These are phyloP conservation scores for Yarrowia galli DNA, from an alignment of 1,139 yeast genomes.

Conservation along the genomic window DNA sequence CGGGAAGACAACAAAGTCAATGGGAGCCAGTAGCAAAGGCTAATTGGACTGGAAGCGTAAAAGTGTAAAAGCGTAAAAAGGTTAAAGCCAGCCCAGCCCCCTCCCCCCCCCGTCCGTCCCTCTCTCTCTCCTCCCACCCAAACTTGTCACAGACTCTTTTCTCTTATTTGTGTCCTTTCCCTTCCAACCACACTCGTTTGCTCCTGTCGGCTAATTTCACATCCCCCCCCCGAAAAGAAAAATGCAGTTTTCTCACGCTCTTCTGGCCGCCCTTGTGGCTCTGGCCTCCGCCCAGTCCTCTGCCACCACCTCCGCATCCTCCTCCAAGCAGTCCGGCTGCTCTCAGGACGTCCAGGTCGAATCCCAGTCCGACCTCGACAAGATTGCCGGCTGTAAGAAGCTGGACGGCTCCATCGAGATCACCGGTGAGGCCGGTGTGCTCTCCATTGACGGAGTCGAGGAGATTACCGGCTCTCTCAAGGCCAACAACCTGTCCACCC, in stretches of 20 bases:
- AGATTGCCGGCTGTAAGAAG: conserved; percentile 75
- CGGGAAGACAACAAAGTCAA: conserved; percentile 16
- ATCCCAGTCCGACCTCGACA: conserved; percentile 78
- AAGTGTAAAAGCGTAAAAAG: neutral
- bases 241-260: conserved; percentile 37
- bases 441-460: conserved; percentile 62
- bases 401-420: conserved; percentile 80
- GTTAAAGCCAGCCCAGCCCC: neutral
- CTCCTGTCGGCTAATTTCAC: conserved; percentile 28
- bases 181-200: conserved; percentile 35
- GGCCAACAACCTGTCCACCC: conserved; percentile 68
- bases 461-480: conserved; percentile 77
- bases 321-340: conserved; percentile 44
- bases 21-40: no score
- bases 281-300: conserved; percentile 42
- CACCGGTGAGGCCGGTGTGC: conserved; percentile 57
- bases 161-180: conserved; percentile 34
- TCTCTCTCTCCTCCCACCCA: conserved; percentile 20
- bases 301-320: conserved; percentile 42
- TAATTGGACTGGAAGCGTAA: no score
- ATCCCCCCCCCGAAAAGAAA: conserved; percentile 1
- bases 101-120: no score
- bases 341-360: conserved; percentile 52
- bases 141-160: conserved; percentile 20
- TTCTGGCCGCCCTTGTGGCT: conserved; percentile 38